Evolutionary conservation across 306 rosid species (phyloP).

Genomic region (Casuarina cunninghamiana): DNA sequence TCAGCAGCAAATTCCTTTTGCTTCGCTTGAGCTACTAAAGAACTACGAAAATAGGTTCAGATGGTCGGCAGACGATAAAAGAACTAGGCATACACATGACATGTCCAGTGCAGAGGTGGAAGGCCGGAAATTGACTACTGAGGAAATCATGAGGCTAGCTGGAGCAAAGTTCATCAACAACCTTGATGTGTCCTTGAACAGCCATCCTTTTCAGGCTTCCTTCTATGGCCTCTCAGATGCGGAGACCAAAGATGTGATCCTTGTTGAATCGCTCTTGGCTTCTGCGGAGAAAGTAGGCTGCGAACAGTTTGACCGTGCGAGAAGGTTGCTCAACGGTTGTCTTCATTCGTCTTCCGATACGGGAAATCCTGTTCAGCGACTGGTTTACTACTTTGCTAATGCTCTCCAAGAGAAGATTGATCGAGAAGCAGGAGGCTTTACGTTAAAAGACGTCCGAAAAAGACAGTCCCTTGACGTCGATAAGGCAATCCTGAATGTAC

Average conservation of each 20-base stretch:
- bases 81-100: conserved; percentile 23
- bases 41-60: conserved; percentile 43
- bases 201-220: conserved; percentile 46
- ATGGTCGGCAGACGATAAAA: conserved; percentile 30
- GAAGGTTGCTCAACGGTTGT: conserved; percentile 41
- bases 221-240: conserved; percentile 50
- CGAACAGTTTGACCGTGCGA: conserved; percentile 49
- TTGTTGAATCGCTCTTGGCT: conserved; percentile 58
- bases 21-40: conserved; percentile 54
- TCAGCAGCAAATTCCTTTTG: conserved; percentile 25
- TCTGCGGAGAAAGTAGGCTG: conserved; percentile 63
- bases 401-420: conserved; percentile 59
- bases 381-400: conserved; percentile 51
- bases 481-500: conserved; percentile 21
- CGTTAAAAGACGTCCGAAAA: conserved; percentile 8
- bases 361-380: conserved; percentile 51
- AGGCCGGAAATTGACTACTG: conserved; percentile 44
- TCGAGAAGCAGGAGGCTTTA: conserved; percentile 50
- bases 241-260: conserved; percentile 48
- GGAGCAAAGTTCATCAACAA: conserved; percentile 62
- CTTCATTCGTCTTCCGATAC: conserved; percentile 31
- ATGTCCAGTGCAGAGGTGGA: neutral
- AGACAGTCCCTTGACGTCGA: conserved; percentile 32
- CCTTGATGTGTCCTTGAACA: conserved; percentile 21
- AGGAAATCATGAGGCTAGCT: conserved; percentile 59